phyloP scores from a whole-genome alignment of 495 filamentous ascomycete genomes.

The Trichoderma virens region DNA sequence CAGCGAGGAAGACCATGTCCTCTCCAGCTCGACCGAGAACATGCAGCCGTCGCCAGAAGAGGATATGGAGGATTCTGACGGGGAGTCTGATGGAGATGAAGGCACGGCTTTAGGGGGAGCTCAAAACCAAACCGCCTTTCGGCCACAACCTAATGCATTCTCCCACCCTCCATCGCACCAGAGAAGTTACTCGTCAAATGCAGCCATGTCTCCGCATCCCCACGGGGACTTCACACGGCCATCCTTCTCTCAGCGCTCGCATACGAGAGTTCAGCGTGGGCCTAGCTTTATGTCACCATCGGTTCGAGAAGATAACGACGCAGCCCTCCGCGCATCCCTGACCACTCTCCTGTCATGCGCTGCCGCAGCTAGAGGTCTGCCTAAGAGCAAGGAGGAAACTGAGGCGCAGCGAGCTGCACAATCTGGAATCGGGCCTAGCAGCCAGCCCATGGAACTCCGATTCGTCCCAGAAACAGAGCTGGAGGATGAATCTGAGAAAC shows the following conservation, averaged over 20 bases:
- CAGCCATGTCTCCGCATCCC: constrained; percentile 34
- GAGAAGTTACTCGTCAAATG: constrained; percentile 39
- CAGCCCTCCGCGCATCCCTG: constrained; percentile 81
- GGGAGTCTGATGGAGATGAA: constrained; percentile 61
- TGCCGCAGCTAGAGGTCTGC: constrained; percentile 73
- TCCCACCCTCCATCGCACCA: constrained; percentile 63
- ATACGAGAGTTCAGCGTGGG: constrained; percentile 38
- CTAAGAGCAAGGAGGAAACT: constrained; percentile 47
- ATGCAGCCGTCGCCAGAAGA: constrained; percentile 34
- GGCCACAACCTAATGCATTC: constrained; percentile 84
- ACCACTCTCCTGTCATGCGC: constrained; percentile 93
- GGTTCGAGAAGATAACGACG: constrained; percentile 82
- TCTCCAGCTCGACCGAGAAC: constrained; percentile 81
- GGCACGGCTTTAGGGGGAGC: constrained; percentile 64
- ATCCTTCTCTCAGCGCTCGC: constrained; percentile 30
- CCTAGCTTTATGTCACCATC: constrained; percentile 64
- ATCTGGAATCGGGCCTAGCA: constrained; percentile 34
- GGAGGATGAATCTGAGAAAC: constrained; percentile 31
- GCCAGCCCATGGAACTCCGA: constrained; percentile 47
- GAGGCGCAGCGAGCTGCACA: constrained; percentile 18
- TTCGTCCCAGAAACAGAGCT: constrained; percentile 73
- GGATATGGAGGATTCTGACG: constrained; percentile 28
- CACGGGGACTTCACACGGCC: constrained; percentile 28
- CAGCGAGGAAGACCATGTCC: constrained; percentile 59
- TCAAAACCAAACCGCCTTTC: constrained; percentile 53